phyloP scores from a whole-genome alignment of 2,329 filamentous ascomycete species.

The Xylariales sp. region DNA sequence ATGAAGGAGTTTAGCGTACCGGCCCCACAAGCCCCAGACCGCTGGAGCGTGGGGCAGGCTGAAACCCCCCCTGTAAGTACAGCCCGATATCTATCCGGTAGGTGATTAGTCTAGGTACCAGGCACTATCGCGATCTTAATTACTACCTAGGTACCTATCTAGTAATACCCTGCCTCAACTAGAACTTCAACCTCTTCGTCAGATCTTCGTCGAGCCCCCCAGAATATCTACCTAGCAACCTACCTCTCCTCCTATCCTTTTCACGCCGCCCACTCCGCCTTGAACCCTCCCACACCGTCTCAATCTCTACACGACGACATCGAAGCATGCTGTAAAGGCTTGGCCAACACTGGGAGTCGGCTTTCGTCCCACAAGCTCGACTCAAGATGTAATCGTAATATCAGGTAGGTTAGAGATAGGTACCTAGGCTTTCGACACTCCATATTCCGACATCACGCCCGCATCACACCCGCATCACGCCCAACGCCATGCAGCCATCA shows the following conservation, averaged over 20 bases:
- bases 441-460: conserved; percentile 34
- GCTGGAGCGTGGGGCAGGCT: neutral
- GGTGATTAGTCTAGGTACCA: neutral
- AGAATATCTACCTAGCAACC: no score
- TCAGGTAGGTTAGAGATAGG: conserved; percentile 6
- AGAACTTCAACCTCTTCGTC: neutral
- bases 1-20: no score
- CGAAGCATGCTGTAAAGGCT: neutral
- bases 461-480: neutral
- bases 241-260: neutral
- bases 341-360: neutral
- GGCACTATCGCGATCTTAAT: no score
- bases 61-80: no score
- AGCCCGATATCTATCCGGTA: no score
- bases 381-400: conserved; percentile 44
- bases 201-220: no score
- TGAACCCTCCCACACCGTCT: neutral
- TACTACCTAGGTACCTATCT: no score
- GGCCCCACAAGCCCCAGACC: conserved; percentile 10
- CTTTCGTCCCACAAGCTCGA: neutral
- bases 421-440: conserved; percentile 27
- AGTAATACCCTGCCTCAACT: no score
- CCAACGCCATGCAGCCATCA: conserved; percentile 48
- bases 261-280: neutral
- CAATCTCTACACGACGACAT: neutral